These are phyloP conservation scores for Clavaria fumosa DNA, from an alignment of 768 basidiomycete species.

Conservation along the genomic window DNA sequence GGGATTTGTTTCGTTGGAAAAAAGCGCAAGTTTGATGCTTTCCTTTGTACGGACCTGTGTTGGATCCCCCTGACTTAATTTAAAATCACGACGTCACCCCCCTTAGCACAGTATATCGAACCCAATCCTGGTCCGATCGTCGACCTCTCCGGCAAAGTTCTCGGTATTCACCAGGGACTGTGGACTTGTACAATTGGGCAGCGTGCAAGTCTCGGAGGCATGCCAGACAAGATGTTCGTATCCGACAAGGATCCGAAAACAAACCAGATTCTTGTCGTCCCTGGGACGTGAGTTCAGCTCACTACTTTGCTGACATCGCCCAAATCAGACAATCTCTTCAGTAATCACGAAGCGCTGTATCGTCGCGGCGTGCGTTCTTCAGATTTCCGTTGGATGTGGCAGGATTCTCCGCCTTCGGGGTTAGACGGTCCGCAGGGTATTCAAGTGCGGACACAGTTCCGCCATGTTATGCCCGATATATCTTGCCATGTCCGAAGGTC, in stretches of 20 bases:
- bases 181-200: constrained; percentile 86
- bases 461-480: constrained; percentile 51
- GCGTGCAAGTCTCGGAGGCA: constrained; percentile 48
- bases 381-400: constrained; percentile 70
- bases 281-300: constrained; percentile 41
- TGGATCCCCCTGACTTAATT: not conserved
- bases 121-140: constrained; percentile 58
- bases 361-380: constrained; percentile 23
- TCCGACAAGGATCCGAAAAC: constrained; percentile 43
- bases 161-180: constrained; percentile 56
- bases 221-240: constrained; percentile 52
- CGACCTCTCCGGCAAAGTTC: constrained; percentile 32
- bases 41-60: constrained; percentile 38
- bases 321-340: constrained; percentile 14
- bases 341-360: constrained; percentile 46
- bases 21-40: constrained; percentile 51
- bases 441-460: constrained; percentile 38
- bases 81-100: not conserved
- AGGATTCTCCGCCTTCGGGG: constrained; percentile 33
- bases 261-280: constrained; percentile 67
- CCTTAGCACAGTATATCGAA: constrained; percentile 61
- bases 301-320: not conserved
- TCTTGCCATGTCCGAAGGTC: constrained; percentile 39
- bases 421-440: constrained; percentile 30
- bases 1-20: constrained; percentile 92